Evolutionary conservation across 2,329 filamentous ascomycete species (phyloP).

Genomic region (Talaromyces pinophilus): DNA sequence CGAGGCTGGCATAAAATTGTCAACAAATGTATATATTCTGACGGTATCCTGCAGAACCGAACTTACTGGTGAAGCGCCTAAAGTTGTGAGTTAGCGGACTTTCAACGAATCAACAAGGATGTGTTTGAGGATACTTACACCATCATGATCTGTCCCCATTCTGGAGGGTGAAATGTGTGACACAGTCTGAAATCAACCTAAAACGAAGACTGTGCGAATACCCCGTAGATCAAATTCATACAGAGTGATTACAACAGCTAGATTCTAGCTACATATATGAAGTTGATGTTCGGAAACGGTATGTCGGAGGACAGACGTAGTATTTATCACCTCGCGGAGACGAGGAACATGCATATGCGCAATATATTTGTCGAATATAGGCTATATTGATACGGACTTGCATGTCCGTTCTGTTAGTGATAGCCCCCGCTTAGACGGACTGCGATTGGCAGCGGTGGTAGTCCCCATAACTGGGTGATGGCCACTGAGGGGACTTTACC

Average conservation of each 20-base stretch:
- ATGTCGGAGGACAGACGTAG: not conserved
- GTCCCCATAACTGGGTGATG: not conserved
- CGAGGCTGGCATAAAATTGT: conserved; percentile 35
- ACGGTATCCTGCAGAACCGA: not conserved
- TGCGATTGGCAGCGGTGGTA: not conserved
- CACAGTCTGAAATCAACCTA: not conserved
- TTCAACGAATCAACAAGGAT: not conserved
- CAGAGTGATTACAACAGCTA: not conserved
- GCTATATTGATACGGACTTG: conserved; percentile 3
- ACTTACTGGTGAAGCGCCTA: conserved; percentile 11
- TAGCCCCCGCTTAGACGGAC: not conserved
- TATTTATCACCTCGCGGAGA: not conserved
- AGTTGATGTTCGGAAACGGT: not conserved
- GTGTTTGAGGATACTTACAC: not conserved
- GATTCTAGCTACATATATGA: not conserved
- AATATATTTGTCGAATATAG: not conserved
- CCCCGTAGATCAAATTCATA: not conserved
- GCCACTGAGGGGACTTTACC: not conserved
- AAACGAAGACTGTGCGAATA: not conserved
- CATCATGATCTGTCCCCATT: conserved; percentile 4
- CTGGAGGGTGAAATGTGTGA: not conserved
- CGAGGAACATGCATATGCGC: not conserved
- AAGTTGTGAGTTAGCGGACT: not conserved
- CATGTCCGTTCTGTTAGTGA: not conserved
- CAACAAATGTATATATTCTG: conserved; percentile 35